Evolutionary conservation across 2,329 filamentous ascomycete species (phyloP).

Genomic region (Phyllosticta citribraziliensis): DNA sequence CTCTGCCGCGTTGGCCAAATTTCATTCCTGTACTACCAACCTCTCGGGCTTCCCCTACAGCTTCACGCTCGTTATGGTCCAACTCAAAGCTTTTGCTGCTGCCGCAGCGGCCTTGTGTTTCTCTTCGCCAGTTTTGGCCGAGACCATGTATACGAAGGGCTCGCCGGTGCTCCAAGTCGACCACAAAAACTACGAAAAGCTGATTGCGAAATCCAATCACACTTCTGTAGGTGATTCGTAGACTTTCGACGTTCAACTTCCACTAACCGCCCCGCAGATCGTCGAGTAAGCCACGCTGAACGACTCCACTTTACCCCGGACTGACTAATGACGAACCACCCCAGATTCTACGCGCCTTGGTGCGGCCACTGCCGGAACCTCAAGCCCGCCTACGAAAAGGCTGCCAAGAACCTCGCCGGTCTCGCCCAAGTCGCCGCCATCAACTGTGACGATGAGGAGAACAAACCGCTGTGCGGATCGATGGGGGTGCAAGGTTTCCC

Average conservation of each 20-base stretch:
- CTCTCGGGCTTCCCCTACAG: not conserved
- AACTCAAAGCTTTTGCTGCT: slow-evolving; percentile 33
- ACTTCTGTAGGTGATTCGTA: slow-evolving; percentile 60
- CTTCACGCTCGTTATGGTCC: slow-evolving; percentile 22
- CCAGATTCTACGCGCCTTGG: slow-evolving; percentile 96
- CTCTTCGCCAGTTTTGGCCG: slow-evolving; percentile 53
- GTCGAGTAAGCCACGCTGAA: slow-evolving; percentile 18
- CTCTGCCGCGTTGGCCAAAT: not conserved
- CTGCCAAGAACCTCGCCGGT: slow-evolving; percentile 77
- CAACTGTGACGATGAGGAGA: slow-evolving; percentile 87
- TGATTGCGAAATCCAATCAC: slow-evolving; percentile 84
- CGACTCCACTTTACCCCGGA: slow-evolving; percentile 3
- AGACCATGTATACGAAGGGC: slow-evolving; percentile 72
- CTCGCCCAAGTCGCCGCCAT: slow-evolving; percentile 90
- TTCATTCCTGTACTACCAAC: not conserved
- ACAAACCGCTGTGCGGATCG: slow-evolving; percentile 75
- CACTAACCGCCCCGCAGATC: slow-evolving; percentile 12
- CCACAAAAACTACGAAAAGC: slow-evolving; percentile 64
- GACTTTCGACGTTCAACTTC: not conserved
- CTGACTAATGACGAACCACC: slow-evolving; percentile 20
- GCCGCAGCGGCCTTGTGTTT: slow-evolving; percentile 55
- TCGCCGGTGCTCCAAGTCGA: slow-evolving; percentile 81
- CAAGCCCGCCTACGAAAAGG: slow-evolving; percentile 92
- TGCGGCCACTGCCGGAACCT: slow-evolving; percentile 96
- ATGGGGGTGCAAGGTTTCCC: slow-evolving; percentile 93